phyloP scores from a whole-genome alignment of 1,284 basidiomycete species.

The Xanthoconium separans region DNA sequence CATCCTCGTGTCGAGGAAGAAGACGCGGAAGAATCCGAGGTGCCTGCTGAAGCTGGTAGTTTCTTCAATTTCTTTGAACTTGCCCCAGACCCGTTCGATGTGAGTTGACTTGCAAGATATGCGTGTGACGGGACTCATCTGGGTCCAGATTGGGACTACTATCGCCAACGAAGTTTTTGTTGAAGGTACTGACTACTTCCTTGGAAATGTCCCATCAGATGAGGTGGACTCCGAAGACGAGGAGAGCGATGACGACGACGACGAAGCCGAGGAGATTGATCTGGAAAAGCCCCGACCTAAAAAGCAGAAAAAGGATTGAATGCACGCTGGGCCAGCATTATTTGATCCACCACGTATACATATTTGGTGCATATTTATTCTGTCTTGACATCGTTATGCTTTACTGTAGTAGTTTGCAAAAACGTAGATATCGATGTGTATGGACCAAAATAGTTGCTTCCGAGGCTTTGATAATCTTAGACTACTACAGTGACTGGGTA shows the following conservation, averaged over 20 bases:
- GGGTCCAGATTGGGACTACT: conserved; percentile 58
- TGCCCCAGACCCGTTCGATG: conserved; percentile 62
- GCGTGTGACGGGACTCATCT: conserved; percentile 11
- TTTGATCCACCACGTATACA: conserved; percentile 12
- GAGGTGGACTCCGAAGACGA: conserved; percentile 64
- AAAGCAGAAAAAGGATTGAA: conserved; percentile 62
- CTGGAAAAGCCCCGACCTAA: conserved; percentile 76
- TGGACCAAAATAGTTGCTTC: background rate
- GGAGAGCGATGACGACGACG: conserved; percentile 63
- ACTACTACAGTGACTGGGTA: background rate
- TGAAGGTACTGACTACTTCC: conserved; percentile 75
- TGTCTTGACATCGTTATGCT: conserved; percentile 14
- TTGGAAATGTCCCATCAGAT: conserved; percentile 58
- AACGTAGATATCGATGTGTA: background rate
- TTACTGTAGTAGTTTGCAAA: conserved; percentile 7
- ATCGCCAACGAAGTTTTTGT: conserved; percentile 77
- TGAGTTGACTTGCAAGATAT: conserved; percentile 38
- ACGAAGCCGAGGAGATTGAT: conserved; percentile 78
- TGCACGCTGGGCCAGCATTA: conserved; percentile 6
- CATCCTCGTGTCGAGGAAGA: conserved; percentile 68
- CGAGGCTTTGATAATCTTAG: background rate
- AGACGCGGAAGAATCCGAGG: conserved; percentile 46
- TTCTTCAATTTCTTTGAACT: conserved; percentile 89
- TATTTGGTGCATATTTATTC: conserved; percentile 31
- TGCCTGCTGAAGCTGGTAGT: conserved; percentile 67